Base-by-base conservation (phyloP, 345 rosid species). In the Eucalyptus paniculata region DNA sequence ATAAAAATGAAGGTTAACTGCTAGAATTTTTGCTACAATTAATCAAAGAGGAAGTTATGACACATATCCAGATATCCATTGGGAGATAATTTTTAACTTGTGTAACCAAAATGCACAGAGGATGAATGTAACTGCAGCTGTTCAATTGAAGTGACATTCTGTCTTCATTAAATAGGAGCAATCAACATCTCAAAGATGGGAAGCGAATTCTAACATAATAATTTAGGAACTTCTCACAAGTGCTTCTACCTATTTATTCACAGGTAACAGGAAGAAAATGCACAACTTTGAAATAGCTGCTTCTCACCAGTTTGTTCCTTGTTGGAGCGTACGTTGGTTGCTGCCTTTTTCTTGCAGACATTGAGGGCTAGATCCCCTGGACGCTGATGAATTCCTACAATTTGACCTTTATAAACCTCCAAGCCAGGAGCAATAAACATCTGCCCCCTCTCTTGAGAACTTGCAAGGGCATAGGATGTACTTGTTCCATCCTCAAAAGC, bases 301-400 rank as follows among this genome's bases (percentile, higher is more conserved):
- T 85, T 89, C 90, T 88, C 88, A 96, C 99, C 98, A 90, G 99
- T 92, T 91, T 92, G 94, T 86, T 97, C 99, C 91, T 98, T 98
- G 93, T 98, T 97, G 90, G 99, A 98, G 19, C 99, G 96, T 32
- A 96, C 91, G 87, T 97, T 98, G 65, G 99, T 98, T 2, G 99
- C 99, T 69, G 98, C 99, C 87, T 98, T 97, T 92, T 97, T 97
- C 95, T 96, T 97, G 93, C 99, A 97, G 85, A 97, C 96, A 87
- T 97, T 97, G 56, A 97, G 95, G 21, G 96, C 93, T 85, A 97
- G 91, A 92, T 97, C 99, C 23, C 99, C 99, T 26, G 98, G 93
- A 50, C 99, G 95, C 89, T 96, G 99, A 90, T 97, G 99, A 91
- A 97, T 97, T 87, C 99, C 99, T 65, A 97, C 97, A 87, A 97